Evolutionary conservation across 345 rosid species (phyloP), one percentile per base, ranked within the genome.

Genomic region (Citrus trifoliata): DNA sequence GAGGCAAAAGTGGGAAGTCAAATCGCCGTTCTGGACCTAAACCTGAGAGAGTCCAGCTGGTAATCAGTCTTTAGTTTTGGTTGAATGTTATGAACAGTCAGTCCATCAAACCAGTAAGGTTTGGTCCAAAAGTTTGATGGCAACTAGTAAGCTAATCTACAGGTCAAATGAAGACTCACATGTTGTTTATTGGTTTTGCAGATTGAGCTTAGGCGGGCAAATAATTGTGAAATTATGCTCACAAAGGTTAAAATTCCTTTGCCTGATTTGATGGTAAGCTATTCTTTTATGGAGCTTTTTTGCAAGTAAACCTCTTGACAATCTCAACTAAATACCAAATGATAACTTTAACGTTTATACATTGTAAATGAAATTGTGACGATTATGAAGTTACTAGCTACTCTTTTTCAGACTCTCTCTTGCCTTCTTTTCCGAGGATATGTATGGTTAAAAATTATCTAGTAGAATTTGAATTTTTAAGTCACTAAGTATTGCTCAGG

Each of bases 181-280:
- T 64, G n/a, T 66, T 80, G 63, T 79, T 74, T 69, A 70, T 67
- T 83, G 79, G 79, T 82, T 78, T 83, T 87, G 86, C 91, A 92
- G 96, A 87, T 92, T 87, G 96, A 92, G 71, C 94, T 92, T 75
- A 85, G 96, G 80, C 85, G 94, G 81, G 96, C 96, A 67, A 88
- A 92, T 85, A 92, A 92, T 80, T 92, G 96, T 83, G 96, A 92
- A 85, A 92, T 92, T 82, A 92, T 92, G 96, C 94, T 92, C 79
- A 80, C 96, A 35, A 93, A 92, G 83, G 91, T 93, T 76, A 93
- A 93, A 89, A 87, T 90, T 80, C 91, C 96, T 79, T 81, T 92
- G 81, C 87, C 91, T 80, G 91, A 92, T 60, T 82, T 92, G 80
- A 88, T 86, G 96, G 98, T 93, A 85, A 84, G 92, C 70, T 64